These are phyloP conservation scores for Chlamydomonas sp. DNA, from an alignment of 139 green algal species.

Conservation along the genomic window DNA sequence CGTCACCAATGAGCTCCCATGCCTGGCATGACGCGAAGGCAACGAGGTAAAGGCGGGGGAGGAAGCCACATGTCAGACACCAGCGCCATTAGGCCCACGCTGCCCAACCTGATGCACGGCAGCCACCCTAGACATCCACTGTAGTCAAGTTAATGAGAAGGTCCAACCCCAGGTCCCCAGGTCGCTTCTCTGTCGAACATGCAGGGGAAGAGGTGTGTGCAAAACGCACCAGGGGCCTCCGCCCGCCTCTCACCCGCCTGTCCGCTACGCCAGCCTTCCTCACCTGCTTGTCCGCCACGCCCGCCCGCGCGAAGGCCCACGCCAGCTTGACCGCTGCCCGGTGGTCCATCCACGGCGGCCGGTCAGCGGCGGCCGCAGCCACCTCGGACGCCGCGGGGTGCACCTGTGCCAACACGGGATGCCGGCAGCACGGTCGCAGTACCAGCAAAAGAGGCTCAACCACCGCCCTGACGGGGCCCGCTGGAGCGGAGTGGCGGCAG, in stretches of 20 bases:
- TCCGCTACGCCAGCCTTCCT: not conserved
- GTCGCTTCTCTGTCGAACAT: too few relatives aligned
- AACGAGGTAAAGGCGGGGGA: not conserved
- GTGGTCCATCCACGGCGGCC: slow-evolving; percentile 22
- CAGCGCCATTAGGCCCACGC: not conserved
- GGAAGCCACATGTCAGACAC: not conserved
- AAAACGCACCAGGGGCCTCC: too few relatives aligned
- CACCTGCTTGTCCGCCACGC: slow-evolving; percentile 1
- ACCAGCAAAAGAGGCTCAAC: too few relatives aligned
- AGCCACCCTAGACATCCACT: too few relatives aligned
- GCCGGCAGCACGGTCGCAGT: too few relatives aligned
- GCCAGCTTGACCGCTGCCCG: slow-evolving; percentile 29
- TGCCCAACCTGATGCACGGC: too few relatives aligned
- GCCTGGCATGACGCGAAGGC: not conserved
- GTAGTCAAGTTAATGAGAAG: too few relatives aligned
- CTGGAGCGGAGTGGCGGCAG: too few relatives aligned
- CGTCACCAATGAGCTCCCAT: slow-evolving; percentile 3
- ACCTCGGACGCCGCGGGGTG: slow-evolving; percentile 8
- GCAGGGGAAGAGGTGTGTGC: too few relatives aligned
- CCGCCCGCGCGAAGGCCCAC: slow-evolving; percentile 7
- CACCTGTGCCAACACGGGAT: not conserved
- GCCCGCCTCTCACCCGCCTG: too few relatives aligned
- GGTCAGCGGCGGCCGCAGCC: slow-evolving; percentile 3
- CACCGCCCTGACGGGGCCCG: too few relatives aligned
- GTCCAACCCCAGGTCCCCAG: too few relatives aligned